phyloP scores from a whole-genome alignment of 2,329 filamentous ascomycete genomes.

The Fusarium nisikadoi region DNA sequence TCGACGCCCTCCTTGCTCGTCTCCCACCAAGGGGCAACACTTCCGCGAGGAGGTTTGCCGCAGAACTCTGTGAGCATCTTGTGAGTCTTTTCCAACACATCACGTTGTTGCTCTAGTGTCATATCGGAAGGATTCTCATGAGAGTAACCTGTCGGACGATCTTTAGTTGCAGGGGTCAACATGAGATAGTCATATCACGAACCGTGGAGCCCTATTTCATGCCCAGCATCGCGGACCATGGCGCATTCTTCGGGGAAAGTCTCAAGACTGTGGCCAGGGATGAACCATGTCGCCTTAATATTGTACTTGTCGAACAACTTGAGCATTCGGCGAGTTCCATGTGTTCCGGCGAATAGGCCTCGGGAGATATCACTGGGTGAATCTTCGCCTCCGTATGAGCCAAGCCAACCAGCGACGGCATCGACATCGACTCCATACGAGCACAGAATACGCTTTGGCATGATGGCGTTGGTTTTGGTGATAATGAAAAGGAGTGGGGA shows the following conservation, averaged over 20 bases:
- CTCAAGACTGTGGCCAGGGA: conserved; percentile 60
- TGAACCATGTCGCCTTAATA: conserved; percentile 71
- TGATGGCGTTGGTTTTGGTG: background rate
- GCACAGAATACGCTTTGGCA: conserved; percentile 9
- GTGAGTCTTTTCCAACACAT: conserved; percentile 80
- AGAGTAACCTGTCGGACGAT: conserved; percentile 61
- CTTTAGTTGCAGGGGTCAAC: fast-evolving
- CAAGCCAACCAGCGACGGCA: conserved; percentile 80
- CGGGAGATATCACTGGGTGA: conserved; percentile 60
- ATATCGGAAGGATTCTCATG: conserved; percentile 80
- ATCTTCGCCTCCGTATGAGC: conserved; percentile 79
- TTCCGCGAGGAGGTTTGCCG: conserved; percentile 77
- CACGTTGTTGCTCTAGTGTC: conserved; percentile 78
- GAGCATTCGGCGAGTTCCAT: conserved; percentile 72
- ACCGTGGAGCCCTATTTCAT: conserved; percentile 68
- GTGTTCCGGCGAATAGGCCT: conserved; percentile 73
- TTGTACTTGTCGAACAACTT: conserved; percentile 78
- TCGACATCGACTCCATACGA: conserved; percentile 78
- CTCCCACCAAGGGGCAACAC: conserved; percentile 81
- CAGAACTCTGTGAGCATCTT: conserved; percentile 74
- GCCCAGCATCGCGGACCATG: conserved; percentile 57
- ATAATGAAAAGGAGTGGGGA: background rate
- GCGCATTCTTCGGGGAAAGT: conserved; percentile 60
- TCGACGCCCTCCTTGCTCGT: conserved; percentile 74
- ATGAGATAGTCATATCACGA: fast-evolving